Percentiles rank a stretch among this genome's conserved stretches.
Evolutionary conservation across 2,329 filamentous ascomycete genomes (phyloP).

Genomic region (Aspergillus ibericus): DNA sequence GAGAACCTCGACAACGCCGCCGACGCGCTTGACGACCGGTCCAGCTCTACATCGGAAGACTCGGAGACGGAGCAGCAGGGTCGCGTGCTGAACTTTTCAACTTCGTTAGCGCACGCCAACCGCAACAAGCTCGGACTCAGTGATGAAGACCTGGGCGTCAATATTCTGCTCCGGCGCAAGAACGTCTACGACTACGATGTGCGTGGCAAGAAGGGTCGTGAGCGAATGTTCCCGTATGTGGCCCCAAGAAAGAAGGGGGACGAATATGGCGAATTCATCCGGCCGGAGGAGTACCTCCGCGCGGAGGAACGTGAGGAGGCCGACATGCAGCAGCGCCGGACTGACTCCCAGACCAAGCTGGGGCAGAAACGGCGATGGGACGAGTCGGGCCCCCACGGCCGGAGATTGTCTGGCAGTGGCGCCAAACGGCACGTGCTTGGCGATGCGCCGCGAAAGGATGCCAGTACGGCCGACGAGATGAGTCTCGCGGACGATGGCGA

Average conservation of each 20-base stretch:
- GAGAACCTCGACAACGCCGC: constrained; percentile 72
- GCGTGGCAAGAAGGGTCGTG: constrained; percentile 83
- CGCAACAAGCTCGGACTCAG: constrained; percentile 83
- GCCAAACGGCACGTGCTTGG: constrained; percentile 60
- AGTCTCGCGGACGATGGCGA: constrained; percentile 54
- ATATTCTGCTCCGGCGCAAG: constrained; percentile 83
- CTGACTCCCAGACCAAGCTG: constrained; percentile 62
- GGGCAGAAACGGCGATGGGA: constrained; percentile 97
- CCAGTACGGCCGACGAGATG: constrained; percentile 52
- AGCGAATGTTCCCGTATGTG: constrained; percentile 87
- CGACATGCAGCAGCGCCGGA: constrained; percentile 61
- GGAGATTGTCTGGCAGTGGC: constrained; percentile 42
- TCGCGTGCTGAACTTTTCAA: constrained; percentile 84
- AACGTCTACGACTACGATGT: constrained; percentile 93
- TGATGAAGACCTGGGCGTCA: constrained; percentile 89
- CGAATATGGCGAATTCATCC: constrained; percentile 91
- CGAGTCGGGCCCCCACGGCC: constrained; percentile 56
- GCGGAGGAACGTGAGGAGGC: constrained; percentile 85
- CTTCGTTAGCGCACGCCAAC: constrained; percentile 77
- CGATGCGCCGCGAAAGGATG: constrained; percentile 29
- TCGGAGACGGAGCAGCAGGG: constrained; percentile 89
- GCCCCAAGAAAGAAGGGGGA: constrained; percentile 77
- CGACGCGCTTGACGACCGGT: constrained; percentile 71
- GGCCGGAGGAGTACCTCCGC: constrained; percentile 88
- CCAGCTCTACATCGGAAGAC: constrained; percentile 84